Evolutionary conservation across 257 asterid species (phyloP).

Genomic region (Dorcoceras hygrometricum): DNA sequence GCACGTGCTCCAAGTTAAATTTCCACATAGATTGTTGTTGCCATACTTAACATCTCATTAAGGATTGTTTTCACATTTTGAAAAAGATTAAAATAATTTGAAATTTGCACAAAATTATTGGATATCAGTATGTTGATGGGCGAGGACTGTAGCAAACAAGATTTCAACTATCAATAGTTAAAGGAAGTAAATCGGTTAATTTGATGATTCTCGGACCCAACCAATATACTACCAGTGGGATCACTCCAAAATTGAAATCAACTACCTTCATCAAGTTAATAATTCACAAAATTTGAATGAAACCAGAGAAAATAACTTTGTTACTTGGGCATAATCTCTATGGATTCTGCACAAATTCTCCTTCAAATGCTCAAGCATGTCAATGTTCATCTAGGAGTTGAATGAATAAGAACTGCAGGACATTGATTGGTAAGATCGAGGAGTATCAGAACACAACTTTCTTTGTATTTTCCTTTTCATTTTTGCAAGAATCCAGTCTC

Average conservation of each 20-base stretch:
- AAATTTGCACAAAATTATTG: too few relatives aligned
- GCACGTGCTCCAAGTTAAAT: not conserved
- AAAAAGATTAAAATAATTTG: too few relatives aligned
- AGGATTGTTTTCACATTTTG: too few relatives aligned
- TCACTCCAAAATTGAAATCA: not conserved
- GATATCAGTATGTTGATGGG: too few relatives aligned
- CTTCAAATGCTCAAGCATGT: not conserved
- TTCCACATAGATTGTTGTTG: not conserved
- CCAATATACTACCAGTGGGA: too few relatives aligned
- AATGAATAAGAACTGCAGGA: too few relatives aligned
- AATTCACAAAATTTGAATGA: slow-evolving; percentile 7
- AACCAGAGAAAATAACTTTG: not conserved
- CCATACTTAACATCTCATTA: too few relatives aligned
- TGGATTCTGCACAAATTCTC: not conserved
- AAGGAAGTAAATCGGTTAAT: too few relatives aligned
- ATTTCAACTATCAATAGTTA: too few relatives aligned
- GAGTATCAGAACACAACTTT: slow-evolving; percentile 61
- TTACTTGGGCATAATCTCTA: not conserved
- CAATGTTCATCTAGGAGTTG: slow-evolving; percentile 19
- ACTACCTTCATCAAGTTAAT: not conserved
- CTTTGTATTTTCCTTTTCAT: slow-evolving; percentile 65
- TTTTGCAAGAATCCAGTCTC: slow-evolving; percentile 44
- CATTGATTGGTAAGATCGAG: slow-evolving; percentile 10
- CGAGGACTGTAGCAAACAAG: too few relatives aligned
- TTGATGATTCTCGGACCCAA: too few relatives aligned